Evolutionary conservation across 371 early-diverging fungal genomes (phyloP).

Genomic region (Mucor saturninus): DNA sequence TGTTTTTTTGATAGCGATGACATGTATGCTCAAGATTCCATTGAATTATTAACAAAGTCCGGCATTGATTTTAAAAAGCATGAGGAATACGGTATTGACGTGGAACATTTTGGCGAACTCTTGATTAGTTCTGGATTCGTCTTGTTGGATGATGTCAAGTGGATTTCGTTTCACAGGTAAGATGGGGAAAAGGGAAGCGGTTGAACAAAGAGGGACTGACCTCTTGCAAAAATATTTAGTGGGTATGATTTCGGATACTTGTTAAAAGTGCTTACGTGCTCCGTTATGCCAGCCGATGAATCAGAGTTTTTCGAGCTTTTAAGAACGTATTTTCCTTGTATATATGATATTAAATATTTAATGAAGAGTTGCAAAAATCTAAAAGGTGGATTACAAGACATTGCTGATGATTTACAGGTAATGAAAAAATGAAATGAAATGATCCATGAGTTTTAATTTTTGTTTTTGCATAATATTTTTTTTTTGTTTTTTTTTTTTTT

Average conservation of each 20-base stretch:
- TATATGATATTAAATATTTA: slow-evolving; percentile 99
- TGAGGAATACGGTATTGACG: slow-evolving; percentile 97
- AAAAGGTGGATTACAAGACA: slow-evolving; percentile 99
- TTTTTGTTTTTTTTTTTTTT: background rate
- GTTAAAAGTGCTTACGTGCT: slow-evolving; percentile 94
- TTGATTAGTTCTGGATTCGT: slow-evolving; percentile 98
- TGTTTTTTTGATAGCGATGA: slow-evolving; percentile 68
- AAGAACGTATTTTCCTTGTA: slow-evolving; percentile 93
- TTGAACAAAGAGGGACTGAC: slow-evolving; percentile 1
- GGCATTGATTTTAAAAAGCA: slow-evolving; percentile 99
- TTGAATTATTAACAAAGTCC: slow-evolving; percentile 95
- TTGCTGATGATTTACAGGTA: slow-evolving; percentile 96
- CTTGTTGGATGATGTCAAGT: slow-evolving; percentile 90
- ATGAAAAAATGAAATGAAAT: no score
- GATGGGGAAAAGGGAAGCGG: background rate
- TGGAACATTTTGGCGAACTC: slow-evolving; percentile 96
- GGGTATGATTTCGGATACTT: slow-evolving; percentile 99
- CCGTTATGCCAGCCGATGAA: slow-evolving; percentile 92
- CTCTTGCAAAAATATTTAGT: slow-evolving; percentile 42
- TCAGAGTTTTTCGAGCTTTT: slow-evolving; percentile 95
- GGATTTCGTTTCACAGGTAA: slow-evolving; percentile 99
- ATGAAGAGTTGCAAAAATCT: slow-evolving; percentile 96
- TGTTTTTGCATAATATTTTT: background rate
- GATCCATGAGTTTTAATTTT: background rate
- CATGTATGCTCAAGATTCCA: slow-evolving; percentile 99